Base-by-base conservation (phyloP, 441 rosid genomes). In the Manihot esculenta region DNA sequence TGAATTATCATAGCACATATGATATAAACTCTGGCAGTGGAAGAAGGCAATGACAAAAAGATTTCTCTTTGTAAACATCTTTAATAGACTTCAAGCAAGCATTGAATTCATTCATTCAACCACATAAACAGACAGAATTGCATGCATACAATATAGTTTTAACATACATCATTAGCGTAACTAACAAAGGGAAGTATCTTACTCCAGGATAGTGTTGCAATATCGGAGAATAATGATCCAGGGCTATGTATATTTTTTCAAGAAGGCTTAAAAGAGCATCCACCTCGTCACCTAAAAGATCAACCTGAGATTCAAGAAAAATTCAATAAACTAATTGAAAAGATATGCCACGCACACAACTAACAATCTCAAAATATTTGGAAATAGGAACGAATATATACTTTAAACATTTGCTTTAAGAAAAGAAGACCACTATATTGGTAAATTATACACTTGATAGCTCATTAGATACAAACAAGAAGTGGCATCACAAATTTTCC, bases 121-220 rank as follows among this genome's bases (percentile, higher is more conserved):
- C 53, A 48, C 27, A 33, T 23, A 6, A 6, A 30, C 27, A 33
- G 2, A 44, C n/a, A 63, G 0, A 35, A 38, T 0, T 33, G 24
- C 57, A 45, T 14, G 11, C 5, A n/a, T 23, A 44, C 48, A 58
- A 10, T 47, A 44, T 26, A 66, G 33, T 67, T 27, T 38, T n/a
- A n/a, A 51, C 7, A 69, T 49, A 38, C 18, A 53, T 23, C 44
- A 15, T n/a, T 13, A 55, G 41, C 33, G 38, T 26, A 30, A 54
- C n/a, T 14, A 23, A 50, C 11, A 60, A 24, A 74, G 33, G 66
- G 27, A 72, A 69, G 63, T 42, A 71, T 72, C 87, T 88, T 86
- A 96, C 99, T 58, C 98, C 97, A 47, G 97, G 88, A 84, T 96
- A 96, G 75, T 96, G 97, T 75, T 81, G 79, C 83, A 93, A 80